Base-by-base conservation (phyloP, 192 early-diverging fungal genomes). In the Mortierella hygrophila region DNA sequence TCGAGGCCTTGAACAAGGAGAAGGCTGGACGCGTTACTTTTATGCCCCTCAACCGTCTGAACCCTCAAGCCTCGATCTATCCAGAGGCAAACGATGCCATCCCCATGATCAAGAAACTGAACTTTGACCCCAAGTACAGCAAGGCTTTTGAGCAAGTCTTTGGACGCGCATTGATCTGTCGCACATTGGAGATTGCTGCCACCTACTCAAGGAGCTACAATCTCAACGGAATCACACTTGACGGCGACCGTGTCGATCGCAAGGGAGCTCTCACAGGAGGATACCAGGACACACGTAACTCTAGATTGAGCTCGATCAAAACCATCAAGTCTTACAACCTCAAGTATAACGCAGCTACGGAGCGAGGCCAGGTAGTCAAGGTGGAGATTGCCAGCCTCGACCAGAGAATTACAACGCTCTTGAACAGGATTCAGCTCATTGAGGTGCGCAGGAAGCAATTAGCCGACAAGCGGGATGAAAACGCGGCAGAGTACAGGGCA, bases 191-290 rank as follows among this genome's bases (percentile, higher is more conserved):
- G 76, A 93, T 96, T 18, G 97, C 95, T 42, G 89, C 94, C 6
- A 92, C 88, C 26, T 97, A 96, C 85, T 95, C 98, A 7, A 92
- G 94, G 73, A 90, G 89, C 60, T 94, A 95, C 78, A 91, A 92
- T 6, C 87, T 98, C 42, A 97, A 94, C 13, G 95, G 94, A 0
- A 97, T 99, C 16, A 99, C 98, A 5, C 83, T 97, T 29, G 96
- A 97, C 69, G 98, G 97, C 74, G 97, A 99, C 83, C 94, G 96
- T 52, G 96, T 97, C 8, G 98, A 98, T 76, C 90, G 95, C 26
- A 97, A 97, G 75, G 98, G 98, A 37, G 96, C 96, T 21, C 90
- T 99, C 37, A 95, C 94, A 49, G 98, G 98, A 81, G 98, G 98
- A 40, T 99, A 92, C 87, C 91, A 91, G 69, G 96, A 96, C 83